These are phyloP conservation scores for Isabelozyma pseudorhagii DNA, from an alignment of 805 yeast genomes.

Conservation along the genomic window DNA sequence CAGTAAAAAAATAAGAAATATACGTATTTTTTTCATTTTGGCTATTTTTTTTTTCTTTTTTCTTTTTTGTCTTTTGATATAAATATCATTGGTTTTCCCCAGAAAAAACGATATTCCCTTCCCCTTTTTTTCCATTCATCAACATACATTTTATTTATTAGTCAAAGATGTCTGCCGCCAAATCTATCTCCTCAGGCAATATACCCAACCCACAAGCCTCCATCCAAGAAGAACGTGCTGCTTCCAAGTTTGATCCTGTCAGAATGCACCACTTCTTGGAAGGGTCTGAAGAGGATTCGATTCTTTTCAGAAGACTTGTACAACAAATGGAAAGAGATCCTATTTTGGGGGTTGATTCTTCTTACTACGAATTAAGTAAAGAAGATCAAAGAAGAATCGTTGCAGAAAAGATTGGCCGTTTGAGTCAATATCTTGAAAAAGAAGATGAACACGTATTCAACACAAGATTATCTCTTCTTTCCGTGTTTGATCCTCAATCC, in stretches of 20 bases:
- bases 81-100: background rate
- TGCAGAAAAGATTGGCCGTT: conserved; percentile 57
- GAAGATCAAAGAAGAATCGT: conserved; percentile 57
- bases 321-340: conserved; percentile 70
- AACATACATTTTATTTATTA: background rate
- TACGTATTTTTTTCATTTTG: too few species aligned
- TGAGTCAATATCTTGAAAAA: conserved; percentile 59
- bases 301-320: conserved; percentile 45
- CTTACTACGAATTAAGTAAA: conserved; percentile 57
- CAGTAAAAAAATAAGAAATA: too few species aligned
- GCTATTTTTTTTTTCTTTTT: too few species aligned
- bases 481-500: conserved; percentile 73
- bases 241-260: conserved; percentile 29
- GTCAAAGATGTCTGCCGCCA: background rate
- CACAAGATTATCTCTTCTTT: conserved; percentile 55
- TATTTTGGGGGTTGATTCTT: conserved; percentile 49
- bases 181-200: conserved; percentile 7
- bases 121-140: background rate
- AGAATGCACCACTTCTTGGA: conserved; percentile 41
- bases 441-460: conserved; percentile 46
- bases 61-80: too few species aligned
- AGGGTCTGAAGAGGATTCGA: conserved; percentile 40
- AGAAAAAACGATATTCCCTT: background rate
- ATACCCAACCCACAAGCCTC: conserved; percentile 34
- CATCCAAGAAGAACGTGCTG: conserved; percentile 31